phyloP scores from a whole-genome alignment of 495 filamentous ascomycete species.

The Penicillium coffeae region DNA sequence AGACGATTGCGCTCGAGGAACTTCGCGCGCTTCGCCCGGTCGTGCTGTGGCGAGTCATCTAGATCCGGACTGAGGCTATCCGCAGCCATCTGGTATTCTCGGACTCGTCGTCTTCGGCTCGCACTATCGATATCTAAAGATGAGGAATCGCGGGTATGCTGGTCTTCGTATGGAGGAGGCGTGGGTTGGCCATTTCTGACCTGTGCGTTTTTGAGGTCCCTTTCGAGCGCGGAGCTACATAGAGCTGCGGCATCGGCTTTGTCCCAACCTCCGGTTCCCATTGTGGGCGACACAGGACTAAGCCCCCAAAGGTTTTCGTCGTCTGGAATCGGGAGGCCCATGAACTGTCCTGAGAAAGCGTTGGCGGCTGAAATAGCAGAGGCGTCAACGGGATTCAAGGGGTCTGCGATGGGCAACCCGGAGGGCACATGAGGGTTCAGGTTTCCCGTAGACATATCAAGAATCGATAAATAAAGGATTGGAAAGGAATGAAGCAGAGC shows the following conservation, averaged over 20 bases:
- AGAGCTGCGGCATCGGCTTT: constrained; percentile 25
- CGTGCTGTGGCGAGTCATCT: constrained; percentile 22
- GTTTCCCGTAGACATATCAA: constrained; percentile 19
- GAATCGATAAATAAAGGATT: not conserved
- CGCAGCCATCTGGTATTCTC: constrained; percentile 14
- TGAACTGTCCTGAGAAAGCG: constrained; percentile 26
- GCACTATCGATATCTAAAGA: constrained; percentile 9
- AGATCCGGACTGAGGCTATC: constrained; percentile 24
- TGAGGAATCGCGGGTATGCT: constrained; percentile 5
- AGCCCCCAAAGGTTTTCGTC: constrained; percentile 35
- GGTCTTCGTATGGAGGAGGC: constrained; percentile 35
- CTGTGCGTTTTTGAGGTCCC: constrained; percentile 34
- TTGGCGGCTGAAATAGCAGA: constrained; percentile 22
- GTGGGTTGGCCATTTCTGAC: constrained; percentile 44
- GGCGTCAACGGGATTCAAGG: constrained; percentile 8
- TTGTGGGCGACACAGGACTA: constrained; percentile 28
- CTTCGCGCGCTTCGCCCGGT: constrained; percentile 37
- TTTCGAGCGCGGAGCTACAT: constrained; percentile 21
- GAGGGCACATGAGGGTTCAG: constrained; percentile 14
- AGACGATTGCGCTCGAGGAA: constrained; percentile 79
- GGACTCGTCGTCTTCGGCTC: constrained; percentile 11
- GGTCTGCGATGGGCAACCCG: constrained; percentile 8
- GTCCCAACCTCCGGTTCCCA: constrained; percentile 24
- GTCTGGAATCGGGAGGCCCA: constrained; percentile 26
- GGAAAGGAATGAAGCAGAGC: not conserved